These are phyloP conservation scores for Coemansia sp. DNA, from an alignment of 192 early-diverging fungal species.

Conservation along the genomic window DNA sequence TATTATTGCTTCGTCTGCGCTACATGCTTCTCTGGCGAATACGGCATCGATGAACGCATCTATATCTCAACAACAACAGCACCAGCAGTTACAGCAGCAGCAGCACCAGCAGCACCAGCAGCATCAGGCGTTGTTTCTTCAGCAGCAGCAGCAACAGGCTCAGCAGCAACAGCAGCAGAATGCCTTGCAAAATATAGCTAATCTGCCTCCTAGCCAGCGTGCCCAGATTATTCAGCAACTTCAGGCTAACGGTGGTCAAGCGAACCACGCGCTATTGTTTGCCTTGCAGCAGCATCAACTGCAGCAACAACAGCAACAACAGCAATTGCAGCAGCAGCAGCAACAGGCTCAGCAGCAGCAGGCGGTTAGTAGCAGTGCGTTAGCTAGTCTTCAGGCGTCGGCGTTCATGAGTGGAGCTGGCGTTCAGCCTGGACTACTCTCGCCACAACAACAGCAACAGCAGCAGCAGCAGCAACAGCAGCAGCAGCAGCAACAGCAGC, in stretches of 20 bases:
- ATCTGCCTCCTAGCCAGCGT: slow-evolving; percentile 24
- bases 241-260: slow-evolving; percentile 12
- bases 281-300: slow-evolving; percentile 28
- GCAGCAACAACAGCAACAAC: slow-evolving; percentile 19
- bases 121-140: slow-evolving; percentile 14
- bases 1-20: not conserved
- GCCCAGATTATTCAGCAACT: slow-evolving; percentile 34
- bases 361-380: not conserved
- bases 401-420: slow-evolving; percentile 16
- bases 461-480: slow-evolving; percentile 23
- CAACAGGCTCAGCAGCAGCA: slow-evolving; percentile 8
- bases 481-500: no score
- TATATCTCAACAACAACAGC: slow-evolving; percentile 11
- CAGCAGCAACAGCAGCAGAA: slow-evolving; percentile 15
- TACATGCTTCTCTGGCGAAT: not conserved
- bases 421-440: slow-evolving; percentile 5
- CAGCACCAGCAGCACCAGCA: slow-evolving; percentile 21
- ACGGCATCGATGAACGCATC: not conserved
- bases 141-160: slow-evolving; percentile 25
- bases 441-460: slow-evolving; percentile 26
- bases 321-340: slow-evolving; percentile 25
- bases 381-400: slow-evolving; percentile 18
- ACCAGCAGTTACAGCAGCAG: slow-evolving; percentile 25
- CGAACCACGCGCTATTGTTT: slow-evolving; percentile 20
- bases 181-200: slow-evolving; percentile 8